phyloP scores from a whole-genome alignment of 352 stramenopile genomes.

The Aphanomyces stellatus region DNA sequence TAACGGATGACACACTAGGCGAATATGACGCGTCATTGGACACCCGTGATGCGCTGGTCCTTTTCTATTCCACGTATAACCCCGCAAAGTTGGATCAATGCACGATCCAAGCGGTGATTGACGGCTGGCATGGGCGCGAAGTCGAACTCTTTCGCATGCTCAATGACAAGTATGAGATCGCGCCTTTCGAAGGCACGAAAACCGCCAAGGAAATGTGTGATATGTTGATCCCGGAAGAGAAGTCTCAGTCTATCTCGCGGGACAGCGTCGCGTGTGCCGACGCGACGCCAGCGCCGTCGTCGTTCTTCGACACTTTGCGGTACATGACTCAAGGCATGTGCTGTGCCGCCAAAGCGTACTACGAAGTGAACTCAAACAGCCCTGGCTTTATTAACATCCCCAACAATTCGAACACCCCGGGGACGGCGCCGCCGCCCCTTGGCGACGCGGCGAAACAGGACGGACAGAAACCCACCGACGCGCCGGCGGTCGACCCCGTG shows the following conservation, averaged over 20 bases:
- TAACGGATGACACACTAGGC: background rate
- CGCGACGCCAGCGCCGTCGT: background rate
- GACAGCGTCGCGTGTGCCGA: conserved; percentile 40
- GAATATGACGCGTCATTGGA: conserved; percentile 73
- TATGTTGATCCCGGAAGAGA: conserved; percentile 40
- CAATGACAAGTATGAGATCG: conserved; percentile 79
- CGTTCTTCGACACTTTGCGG: background rate
- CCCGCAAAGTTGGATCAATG: conserved; percentile 74
- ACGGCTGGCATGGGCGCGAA: conserved; percentile 75
- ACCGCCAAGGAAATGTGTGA: conserved; percentile 34
- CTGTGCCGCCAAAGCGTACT: conserved; percentile 45
- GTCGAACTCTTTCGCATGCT: conserved; percentile 84
- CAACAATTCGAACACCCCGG: conserved; percentile 6
- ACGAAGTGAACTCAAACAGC: conserved; percentile 60
- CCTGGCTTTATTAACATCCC: conserved; percentile 9
- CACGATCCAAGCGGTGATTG: conserved; percentile 80
- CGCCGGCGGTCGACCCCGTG: background rate
- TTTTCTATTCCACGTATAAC: conserved; percentile 81
- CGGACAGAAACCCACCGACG: background rate
- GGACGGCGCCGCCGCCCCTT: background rate
- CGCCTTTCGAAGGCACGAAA: conserved; percentile 59
- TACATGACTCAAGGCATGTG: conserved; percentile 27
- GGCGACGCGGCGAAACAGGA: background rate
- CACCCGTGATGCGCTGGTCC: conserved; percentile 64
- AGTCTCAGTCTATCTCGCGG: conserved; percentile 42